phyloP scores from a whole-genome alignment of 2,329 filamentous ascomycete genomes.

The Lachnellula cervina region DNA sequence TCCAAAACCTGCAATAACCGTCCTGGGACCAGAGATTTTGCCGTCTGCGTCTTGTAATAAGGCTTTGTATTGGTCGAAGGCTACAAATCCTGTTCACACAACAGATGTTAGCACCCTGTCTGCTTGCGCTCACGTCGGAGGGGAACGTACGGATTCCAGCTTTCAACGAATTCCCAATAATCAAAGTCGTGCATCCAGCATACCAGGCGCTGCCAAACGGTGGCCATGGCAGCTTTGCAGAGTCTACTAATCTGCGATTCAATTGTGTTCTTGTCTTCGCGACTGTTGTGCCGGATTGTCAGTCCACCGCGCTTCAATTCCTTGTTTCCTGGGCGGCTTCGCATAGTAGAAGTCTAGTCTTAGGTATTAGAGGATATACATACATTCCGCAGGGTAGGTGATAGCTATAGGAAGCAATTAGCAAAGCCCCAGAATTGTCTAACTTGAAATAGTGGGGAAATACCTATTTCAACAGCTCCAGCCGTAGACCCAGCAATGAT shows the following conservation, averaged over 20 bases:
- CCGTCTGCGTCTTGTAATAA: slow-evolving; percentile 78
- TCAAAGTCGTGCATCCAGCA: slow-evolving; percentile 92
- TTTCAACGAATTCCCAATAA: slow-evolving; percentile 95
- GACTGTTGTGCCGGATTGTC: slow-evolving; percentile 37
- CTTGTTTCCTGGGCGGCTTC: not conserved
- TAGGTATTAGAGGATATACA: slow-evolving; percentile 25
- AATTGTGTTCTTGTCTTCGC: slow-evolving; percentile 94
- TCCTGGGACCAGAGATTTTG: slow-evolving; percentile 83
- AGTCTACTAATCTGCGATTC: slow-evolving; percentile 74
- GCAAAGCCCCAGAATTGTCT: slow-evolving; percentile 3
- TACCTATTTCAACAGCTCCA: slow-evolving; percentile 90
- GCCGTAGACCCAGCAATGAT: slow-evolving; percentile 91
- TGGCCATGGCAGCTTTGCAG: slow-evolving; percentile 89
- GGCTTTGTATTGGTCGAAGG: slow-evolving; percentile 90
- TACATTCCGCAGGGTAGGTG: slow-evolving; percentile 92
- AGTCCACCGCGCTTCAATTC: not conserved
- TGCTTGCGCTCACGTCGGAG: not conserved
- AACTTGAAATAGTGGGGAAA: slow-evolving; percentile 3
- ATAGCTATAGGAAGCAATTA: slow-evolving; percentile 51
- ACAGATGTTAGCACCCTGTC: not conserved
- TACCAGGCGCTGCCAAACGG: slow-evolving; percentile 95
- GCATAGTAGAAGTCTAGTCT: not conserved
- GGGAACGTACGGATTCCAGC: slow-evolving; percentile 75
- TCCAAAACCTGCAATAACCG: slow-evolving; percentile 89
- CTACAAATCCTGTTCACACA: slow-evolving; percentile 66